These are phyloP conservation scores for Cadophora gregata DNA, from an alignment of 2,329 filamentous ascomycete genomes.

Conservation along the genomic window DNA sequence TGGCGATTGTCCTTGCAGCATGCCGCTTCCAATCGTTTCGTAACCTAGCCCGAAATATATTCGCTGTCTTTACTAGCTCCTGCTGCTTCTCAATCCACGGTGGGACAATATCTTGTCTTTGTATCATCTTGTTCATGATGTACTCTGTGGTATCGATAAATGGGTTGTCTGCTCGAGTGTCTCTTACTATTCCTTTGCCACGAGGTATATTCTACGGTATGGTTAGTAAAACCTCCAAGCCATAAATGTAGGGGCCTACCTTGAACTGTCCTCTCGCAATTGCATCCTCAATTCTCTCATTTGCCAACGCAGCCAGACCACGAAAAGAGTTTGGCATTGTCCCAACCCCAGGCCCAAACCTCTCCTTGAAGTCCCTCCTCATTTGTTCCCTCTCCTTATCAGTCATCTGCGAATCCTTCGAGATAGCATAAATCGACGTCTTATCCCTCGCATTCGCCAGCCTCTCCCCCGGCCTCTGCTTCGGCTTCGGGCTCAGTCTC, in stretches of 20 bases:
- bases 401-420: conserved; percentile 60
- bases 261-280: conserved; percentile 90
- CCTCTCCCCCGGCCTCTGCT: conserved; percentile 52
- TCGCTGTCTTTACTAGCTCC: conserved; percentile 74
- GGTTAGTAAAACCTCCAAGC: conserved; percentile 3
- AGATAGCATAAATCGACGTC: conserved; percentile 60
- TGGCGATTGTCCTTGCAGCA: conserved; percentile 78
- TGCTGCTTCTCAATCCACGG: conserved; percentile 99
- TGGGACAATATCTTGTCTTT: conserved; percentile 92
- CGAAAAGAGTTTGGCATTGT: conserved; percentile 77
- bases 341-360: conserved; percentile 76
- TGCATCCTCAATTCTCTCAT: conserved; percentile 91
- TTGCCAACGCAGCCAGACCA: conserved; percentile 82
- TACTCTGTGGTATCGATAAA: conserved; percentile 98
- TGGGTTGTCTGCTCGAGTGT: conserved; percentile 81
- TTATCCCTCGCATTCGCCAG: conserved; percentile 62
- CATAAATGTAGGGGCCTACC: conserved; percentile 27
- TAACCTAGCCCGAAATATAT: conserved; percentile 74
- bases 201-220: conserved; percentile 71
- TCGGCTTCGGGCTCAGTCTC: conserved; percentile 52
- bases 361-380: conserved; percentile 76
- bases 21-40: conserved; percentile 85
- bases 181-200: conserved; percentile 80
- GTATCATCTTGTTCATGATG: conserved; percentile 98
- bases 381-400: conserved; percentile 76